Base-by-base conservation (phyloP, 495 filamentous ascomycete genomes). In the Melanomma pulvis-pyrius region DNA sequence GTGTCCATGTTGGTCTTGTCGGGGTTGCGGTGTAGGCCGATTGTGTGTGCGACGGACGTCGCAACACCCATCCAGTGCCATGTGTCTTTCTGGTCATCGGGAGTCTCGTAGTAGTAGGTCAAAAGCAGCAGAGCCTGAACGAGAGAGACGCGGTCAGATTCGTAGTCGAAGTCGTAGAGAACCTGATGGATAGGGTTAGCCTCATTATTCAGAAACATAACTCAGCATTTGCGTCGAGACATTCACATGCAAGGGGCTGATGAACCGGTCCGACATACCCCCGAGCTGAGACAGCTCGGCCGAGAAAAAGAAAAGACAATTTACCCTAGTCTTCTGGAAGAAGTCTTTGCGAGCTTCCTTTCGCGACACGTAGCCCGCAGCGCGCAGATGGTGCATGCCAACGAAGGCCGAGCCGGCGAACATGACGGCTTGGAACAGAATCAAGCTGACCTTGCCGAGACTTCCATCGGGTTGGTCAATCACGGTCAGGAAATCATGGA, bases 91-190 rank as follows among this genome's bases (percentile, higher is more conserved):
- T 75, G 74, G 54, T 75, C 75, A 69, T 77, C 72, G 24, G 74
- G 70, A 28, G 69, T 73, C 55, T 74, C 73, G 48, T 74, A 77
- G 58, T 73, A 77, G 58, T 74, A 75, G 12, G 90, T 92, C 87
- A 96, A 91, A 25, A 96, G 79, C 9, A 96, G 80, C 4, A 96
- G 79, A 12, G 89, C 86, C 74, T 96, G 92, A 2, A 96, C 89
- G n/a, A 94, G 81, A 15, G 88, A 82, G 58, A 96, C 86, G 36
- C 90, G 88, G 71, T 92, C 89, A 24, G 86, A 84, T 74, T 96
- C 92, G 71, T 91, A 91, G 71, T 96, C 92, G 65, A 92, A 91
- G 71, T 94, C 92, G 71, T 94, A 94, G 25, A 96, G 79, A 8
- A 86, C 74, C 82, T 85, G 28, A 44, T 47, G 47, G 12, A 48